Percentiles rank a stretch among this genome's conserved stretches.
phyloP scores from a whole-genome alignment of 1,284 basidiomycete species.

The Xerocomus nothofagi region DNA sequence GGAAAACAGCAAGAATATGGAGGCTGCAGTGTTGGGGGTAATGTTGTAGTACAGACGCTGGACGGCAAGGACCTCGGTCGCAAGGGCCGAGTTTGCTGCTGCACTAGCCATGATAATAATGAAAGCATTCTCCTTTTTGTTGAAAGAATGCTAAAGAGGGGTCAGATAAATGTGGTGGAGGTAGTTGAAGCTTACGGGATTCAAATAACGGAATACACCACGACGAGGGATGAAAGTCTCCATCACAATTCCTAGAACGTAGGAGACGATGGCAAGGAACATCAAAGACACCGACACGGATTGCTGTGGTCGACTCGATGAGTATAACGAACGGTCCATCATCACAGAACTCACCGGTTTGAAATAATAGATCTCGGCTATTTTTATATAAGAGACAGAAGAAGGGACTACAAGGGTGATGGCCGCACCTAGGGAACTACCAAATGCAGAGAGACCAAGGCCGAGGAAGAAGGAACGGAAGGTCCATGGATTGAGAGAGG shows the following conservation, averaged over 20 bases:
- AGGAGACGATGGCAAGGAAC: constrained; percentile 51
- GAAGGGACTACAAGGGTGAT: background rate
- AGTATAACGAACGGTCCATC: background rate
- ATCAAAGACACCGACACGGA: constrained; percentile 48
- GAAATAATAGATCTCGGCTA: constrained; percentile 61
- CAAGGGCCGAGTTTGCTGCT: constrained; percentile 62
- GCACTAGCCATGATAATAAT: constrained; percentile 71
- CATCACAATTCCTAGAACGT: constrained; percentile 42
- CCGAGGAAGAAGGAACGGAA: constrained; percentile 61
- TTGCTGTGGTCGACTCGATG: constrained; percentile 35
- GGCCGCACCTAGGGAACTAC: constrained; percentile 45
- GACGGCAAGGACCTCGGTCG: constrained; percentile 65
- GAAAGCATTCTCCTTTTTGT: constrained; percentile 56
- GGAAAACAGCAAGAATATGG: constrained; percentile 58
- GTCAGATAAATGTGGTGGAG: constrained; percentile 15
- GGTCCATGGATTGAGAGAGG: constrained; percentile 56
- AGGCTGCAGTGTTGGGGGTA: constrained; percentile 50
- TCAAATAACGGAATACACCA: constrained; percentile 53
- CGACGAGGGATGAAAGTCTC: constrained; percentile 47
- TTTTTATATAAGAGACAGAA: constrained; percentile 1
- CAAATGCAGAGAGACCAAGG: constrained; percentile 59
- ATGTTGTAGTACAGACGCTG: constrained; percentile 58
- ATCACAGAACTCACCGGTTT: constrained; percentile 41
- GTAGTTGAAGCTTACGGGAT: constrained; percentile 43
- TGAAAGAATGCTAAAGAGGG: constrained; percentile 39